phyloP scores from a whole-genome alignment of 2,329 filamentous ascomycete genomes.

The Bertia moriformis region DNA sequence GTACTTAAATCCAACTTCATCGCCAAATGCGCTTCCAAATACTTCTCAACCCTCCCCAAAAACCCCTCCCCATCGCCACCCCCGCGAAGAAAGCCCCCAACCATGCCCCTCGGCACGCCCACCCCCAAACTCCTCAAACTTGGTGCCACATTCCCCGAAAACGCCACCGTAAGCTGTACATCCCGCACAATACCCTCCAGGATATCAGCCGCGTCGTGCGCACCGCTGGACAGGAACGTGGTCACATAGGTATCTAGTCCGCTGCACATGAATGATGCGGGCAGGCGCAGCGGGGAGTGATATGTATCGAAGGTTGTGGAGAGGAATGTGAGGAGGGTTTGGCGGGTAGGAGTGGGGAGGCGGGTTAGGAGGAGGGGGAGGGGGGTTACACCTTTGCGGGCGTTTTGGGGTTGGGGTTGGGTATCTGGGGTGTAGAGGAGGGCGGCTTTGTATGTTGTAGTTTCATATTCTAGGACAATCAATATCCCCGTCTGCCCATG shows the following conservation, averaged over 20 bases:
- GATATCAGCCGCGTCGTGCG: neutral
- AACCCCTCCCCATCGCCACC: too few species aligned
- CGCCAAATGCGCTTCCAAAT: neutral
- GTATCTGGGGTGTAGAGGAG: neutral
- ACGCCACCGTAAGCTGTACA: neutral
- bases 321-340: neutral
- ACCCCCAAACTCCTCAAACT: neutral
- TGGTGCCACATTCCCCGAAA: neutral
- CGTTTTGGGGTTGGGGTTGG: neutral
- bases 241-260: neutral
- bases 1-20: neutral
- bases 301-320: neutral
- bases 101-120: neutral
- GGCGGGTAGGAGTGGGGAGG: neutral
- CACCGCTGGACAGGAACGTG: neutral
- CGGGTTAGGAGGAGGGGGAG: neutral
- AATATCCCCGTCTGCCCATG: neutral
- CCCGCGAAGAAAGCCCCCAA: neutral
- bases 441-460: neutral
- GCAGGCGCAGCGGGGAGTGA: neutral
- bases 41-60: neutral
- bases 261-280: neutral
- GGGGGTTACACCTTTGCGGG: neutral
- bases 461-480: neutral
- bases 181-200: neutral